phyloP scores from a whole-genome alignment of 306 rosid species.

The Leucaena leucocephala region DNA sequence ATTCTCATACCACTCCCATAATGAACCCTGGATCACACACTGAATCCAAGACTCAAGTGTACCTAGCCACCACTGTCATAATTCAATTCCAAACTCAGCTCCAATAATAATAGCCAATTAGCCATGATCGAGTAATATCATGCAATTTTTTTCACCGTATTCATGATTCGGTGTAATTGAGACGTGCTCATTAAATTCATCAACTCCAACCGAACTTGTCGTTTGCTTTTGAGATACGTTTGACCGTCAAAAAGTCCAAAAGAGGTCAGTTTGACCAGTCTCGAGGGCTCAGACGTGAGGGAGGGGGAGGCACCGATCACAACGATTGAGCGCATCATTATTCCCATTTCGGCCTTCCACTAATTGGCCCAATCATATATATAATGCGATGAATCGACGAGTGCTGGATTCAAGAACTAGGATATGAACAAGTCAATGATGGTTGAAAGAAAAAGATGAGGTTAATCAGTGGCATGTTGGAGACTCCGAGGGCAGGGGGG shows the following conservation, averaged over 20 bases:
- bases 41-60: not conserved
- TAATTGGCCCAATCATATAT: conserved; percentile 19
- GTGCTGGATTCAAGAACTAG: not conserved
- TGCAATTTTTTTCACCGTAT: conserved; percentile 13
- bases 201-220: conserved; percentile 5
- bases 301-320: conserved; percentile 26
- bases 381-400: not conserved
- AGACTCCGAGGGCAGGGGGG: conserved; percentile 31
- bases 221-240: conserved; percentile 7
- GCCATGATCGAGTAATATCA: not conserved
- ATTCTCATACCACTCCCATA: not conserved
- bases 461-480: conserved; percentile 16
- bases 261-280: conserved; percentile 24
- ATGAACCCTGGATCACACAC: not conserved
- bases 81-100: not conserved
- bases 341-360: conserved; percentile 28
- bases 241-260: not conserved
- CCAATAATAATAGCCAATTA: not conserved
- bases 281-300: conserved; percentile 1
- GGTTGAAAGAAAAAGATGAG: conserved; percentile 7
- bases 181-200: not conserved
- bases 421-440: conserved; percentile 1
- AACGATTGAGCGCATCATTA: conserved; percentile 25
- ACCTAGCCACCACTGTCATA: not conserved
- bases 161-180: conserved; percentile 17